These are phyloP conservation scores for Podospora pseudoanserina DNA, from an alignment of 495 filamentous ascomycete genomes.

Conservation along the genomic window DNA sequence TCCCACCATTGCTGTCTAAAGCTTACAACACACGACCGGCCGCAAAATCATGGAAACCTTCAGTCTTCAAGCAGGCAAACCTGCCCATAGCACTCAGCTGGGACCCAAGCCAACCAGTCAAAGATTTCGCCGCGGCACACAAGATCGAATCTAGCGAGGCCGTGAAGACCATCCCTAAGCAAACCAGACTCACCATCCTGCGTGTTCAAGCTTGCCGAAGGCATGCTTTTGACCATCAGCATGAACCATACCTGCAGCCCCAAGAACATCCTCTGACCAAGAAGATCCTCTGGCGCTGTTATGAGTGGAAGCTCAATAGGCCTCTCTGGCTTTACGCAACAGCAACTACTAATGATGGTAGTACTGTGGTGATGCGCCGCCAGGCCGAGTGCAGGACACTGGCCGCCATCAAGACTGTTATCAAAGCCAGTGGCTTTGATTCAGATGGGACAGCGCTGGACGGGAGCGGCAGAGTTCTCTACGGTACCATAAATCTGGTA, in stretches of 20 bases:
- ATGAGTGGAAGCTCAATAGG: background rate
- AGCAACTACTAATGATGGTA: background rate
- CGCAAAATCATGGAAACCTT: background rate
- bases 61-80: too few relatives aligned
- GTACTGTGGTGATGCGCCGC: background rate
- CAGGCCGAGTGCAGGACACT: background rate
- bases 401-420: conserved; percentile 42
- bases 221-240: background rate
- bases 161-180: background rate
- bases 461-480: conserved; percentile 12
- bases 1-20: background rate
- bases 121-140: background rate
- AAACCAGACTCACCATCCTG: background rate
- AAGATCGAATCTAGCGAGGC: background rate
- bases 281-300: background rate
- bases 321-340: background rate
- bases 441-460: conserved; percentile 41
- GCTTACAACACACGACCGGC: background rate
- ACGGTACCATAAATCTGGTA: conserved; percentile 16
- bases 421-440: conserved; percentile 56
- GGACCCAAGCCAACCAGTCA: background rate
- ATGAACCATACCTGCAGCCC: background rate
- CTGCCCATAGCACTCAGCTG: background rate
- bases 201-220: background rate
- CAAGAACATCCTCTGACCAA: background rate